Percentiles rank a stretch among this genome's conserved stretches.
Evolutionary conservation across 306 rosid genomes (phyloP).

Genomic region (Quercus agrifolia): DNA sequence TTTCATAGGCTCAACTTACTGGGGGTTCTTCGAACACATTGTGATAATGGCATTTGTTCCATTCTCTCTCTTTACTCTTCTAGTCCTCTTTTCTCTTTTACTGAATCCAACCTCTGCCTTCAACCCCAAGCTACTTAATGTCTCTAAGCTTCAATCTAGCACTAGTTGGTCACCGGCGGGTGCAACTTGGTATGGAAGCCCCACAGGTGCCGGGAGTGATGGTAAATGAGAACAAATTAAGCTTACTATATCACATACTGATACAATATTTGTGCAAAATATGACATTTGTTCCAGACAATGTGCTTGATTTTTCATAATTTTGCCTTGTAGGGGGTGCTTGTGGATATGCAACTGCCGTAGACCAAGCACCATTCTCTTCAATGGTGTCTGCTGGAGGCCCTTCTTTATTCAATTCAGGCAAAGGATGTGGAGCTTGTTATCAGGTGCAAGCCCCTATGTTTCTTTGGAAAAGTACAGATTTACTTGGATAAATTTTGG

Average conservation of each 20-base stretch:
- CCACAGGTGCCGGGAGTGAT: conserved; percentile 33
- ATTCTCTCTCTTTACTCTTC: not conserved
- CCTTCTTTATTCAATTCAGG: conserved; percentile 56
- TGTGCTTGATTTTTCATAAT: not conserved
- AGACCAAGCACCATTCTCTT: conserved; percentile 55
- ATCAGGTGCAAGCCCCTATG: conserved; percentile 38
- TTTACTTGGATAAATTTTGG: too few species aligned
- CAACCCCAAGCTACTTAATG: conserved; percentile 32
- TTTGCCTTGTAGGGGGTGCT: conserved; percentile 55
- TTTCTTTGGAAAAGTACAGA: too few species aligned
- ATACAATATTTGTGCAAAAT: not conserved
- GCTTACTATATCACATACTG: not conserved
- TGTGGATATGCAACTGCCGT: conserved; percentile 76
- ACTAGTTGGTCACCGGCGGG: conserved; percentile 30
- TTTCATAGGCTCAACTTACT: not conserved
- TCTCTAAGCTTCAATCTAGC: conserved; percentile 16
- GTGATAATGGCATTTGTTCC: conserved; percentile 13
- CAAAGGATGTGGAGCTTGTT: conserved; percentile 79
- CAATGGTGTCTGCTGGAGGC: conserved; percentile 60
- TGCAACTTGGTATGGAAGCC: conserved; percentile 42
- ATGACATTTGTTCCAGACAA: not conserved
- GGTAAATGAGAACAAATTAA: conserved; percentile 3
- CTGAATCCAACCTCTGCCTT: conserved; percentile 24
- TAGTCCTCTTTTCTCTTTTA: conserved; percentile 5
- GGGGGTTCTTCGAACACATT: not conserved